Conservation (phyloP, 2,329 filamentous ascomycete genomes). For the Botrytis elliptica region DNA sequence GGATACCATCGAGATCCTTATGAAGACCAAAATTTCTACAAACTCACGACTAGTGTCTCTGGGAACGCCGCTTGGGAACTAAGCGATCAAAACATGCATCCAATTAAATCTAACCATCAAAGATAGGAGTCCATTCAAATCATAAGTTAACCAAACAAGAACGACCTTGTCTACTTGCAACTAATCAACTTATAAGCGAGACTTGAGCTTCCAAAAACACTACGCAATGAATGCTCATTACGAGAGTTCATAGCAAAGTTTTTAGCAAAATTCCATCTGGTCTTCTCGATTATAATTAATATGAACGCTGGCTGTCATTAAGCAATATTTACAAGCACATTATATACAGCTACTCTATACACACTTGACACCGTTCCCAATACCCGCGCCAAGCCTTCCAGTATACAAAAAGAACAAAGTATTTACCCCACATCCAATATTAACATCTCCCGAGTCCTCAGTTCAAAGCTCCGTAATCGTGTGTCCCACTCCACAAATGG, state of each 20-base stretch:
- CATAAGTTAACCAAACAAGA: neutral
- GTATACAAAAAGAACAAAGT: neutral
- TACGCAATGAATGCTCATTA: neutral
- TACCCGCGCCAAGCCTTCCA: neutral
- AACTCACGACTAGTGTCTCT: neutral
- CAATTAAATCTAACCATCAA: too few relatives aligned
- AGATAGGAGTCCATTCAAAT: too few relatives aligned
- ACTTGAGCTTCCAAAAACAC: neutral
- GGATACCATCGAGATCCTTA: neutral
- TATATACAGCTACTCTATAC: neutral
- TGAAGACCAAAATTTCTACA: neutral
- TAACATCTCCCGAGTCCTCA: neutral
- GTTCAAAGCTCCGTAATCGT: constrained; percentile 30
- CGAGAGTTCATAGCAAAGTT: neutral
- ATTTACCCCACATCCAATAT: neutral
- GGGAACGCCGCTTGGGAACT: neutral
- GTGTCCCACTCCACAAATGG: constrained; percentile 37
- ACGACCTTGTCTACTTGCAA: neutral
- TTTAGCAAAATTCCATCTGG: neutral
- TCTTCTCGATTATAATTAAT: neutral
- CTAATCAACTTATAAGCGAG: neutral
- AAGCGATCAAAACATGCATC: too few relatives aligned
- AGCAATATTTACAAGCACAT: neutral
- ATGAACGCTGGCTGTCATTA: constrained; percentile 4
- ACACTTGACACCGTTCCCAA: neutral